These are phyloP conservation scores for Didymella segeticola DNA, from an alignment of 2,329 filamentous ascomycete genomes.

Conservation along the genomic window DNA sequence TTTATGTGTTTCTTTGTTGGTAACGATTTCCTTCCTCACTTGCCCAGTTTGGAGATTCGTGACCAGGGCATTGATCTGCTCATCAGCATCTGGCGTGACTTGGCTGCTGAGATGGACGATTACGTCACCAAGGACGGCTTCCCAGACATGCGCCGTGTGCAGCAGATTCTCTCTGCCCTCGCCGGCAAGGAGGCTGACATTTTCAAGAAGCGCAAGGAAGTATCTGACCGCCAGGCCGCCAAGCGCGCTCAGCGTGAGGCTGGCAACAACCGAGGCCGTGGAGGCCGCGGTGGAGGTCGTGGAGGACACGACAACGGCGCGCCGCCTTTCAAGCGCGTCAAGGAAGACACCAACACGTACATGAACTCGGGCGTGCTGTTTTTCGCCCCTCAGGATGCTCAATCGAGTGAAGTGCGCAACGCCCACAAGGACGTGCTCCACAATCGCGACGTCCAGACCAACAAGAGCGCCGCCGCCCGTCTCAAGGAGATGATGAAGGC, in stretches of 20 bases:
- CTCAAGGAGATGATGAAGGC: constrained; percentile 75
- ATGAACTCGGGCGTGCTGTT: constrained; percentile 44
- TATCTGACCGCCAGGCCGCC: constrained; percentile 82
- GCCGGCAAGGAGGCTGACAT: constrained; percentile 94
- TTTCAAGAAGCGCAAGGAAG: constrained; percentile 85
- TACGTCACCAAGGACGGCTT: constrained; percentile 96
- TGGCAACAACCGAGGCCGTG: constrained; percentile 41
- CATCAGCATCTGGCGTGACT: constrained; percentile 96
- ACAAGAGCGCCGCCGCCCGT: constrained; percentile 91
- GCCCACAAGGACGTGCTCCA: constrained; percentile 90
- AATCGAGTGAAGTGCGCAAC: constrained; percentile 50
- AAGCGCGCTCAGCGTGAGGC: constrained; percentile 65
- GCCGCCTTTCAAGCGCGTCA: constrained; percentile 42
- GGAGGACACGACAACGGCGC: constrained; percentile 39
- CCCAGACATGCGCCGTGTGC: constrained; percentile 84
- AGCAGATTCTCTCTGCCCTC: constrained; percentile 85
- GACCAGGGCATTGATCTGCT: constrained; percentile 97
- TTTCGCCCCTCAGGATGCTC: constrained; percentile 47
- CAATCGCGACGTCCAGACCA: constrained; percentile 75
- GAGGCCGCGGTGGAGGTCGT: constrained; percentile 26
- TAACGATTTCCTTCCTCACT: constrained; percentile 96
- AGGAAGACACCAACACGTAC: constrained; percentile 46
- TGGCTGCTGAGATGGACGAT: constrained; percentile 87
- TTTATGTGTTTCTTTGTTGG: constrained; percentile 99
- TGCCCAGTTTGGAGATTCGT: constrained; percentile 95